phyloP scores from a whole-genome alignment of 805 yeast species.

The Maudiozyma saulgeensis region DNA sequence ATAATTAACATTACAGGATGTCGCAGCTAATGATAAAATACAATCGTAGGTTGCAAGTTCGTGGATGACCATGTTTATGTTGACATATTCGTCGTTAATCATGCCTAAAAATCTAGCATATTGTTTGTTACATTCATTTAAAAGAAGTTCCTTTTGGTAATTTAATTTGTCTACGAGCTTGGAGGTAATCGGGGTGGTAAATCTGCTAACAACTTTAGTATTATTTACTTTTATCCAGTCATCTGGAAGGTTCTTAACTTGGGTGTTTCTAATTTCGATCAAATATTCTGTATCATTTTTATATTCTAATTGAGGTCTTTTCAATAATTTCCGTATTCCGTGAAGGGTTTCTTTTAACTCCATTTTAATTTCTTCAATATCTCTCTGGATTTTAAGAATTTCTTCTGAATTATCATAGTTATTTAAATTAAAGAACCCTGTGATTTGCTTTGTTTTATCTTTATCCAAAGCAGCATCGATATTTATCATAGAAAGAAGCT shows the following conservation, averaged over 20 bases:
- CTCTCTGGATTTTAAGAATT: constrained; percentile 30
- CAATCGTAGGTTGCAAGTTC: constrained; percentile 55
- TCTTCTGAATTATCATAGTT: constrained; percentile 33
- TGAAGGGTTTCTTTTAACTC: constrained; percentile 46
- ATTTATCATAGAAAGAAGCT: constrained; percentile 42
- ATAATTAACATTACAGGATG: constrained; percentile 41
- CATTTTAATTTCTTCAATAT: constrained; percentile 36
- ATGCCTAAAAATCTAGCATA: constrained; percentile 28
- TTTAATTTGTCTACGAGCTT: constrained; percentile 45
- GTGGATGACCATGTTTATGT: constrained; percentile 35
- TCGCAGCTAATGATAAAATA: constrained; percentile 53
- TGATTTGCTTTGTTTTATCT: constrained; percentile 37
- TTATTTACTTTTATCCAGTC: constrained; percentile 74
- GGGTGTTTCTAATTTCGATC: constrained; percentile 61
- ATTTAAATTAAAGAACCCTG: constrained; percentile 33
- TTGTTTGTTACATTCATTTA: constrained; percentile 19
- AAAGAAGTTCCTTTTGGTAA: constrained; percentile 47
- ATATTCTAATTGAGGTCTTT: constrained; percentile 49
- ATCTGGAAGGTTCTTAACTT: constrained; percentile 49
- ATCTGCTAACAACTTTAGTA: constrained; percentile 60
- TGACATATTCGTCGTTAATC: constrained; percentile 32
- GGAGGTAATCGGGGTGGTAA: constrained; percentile 51
- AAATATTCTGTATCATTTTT: constrained; percentile 61
- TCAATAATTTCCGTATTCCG: constrained; percentile 36
- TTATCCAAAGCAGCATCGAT: constrained; percentile 42